phyloP scores from a whole-genome alignment of 331 rosid species.

The Telfairia occidentalis region DNA sequence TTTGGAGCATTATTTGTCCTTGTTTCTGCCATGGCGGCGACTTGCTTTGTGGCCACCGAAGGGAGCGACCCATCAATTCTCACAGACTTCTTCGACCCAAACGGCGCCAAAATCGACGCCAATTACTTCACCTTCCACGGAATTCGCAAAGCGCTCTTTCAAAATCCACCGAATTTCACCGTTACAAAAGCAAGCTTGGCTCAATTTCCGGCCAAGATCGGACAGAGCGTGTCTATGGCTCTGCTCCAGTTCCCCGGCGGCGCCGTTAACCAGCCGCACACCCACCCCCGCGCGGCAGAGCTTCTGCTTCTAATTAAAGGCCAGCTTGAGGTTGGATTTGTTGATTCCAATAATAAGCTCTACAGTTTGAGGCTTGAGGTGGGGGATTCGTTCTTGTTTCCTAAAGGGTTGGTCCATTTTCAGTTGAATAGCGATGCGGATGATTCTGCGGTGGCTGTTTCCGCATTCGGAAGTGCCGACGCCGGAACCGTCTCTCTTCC shows the following conservation, averaged over 20 bases:
- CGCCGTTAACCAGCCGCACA: constrained; percentile 15
- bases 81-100: constrained; percentile 26
- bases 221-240: constrained; percentile 50
- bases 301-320: constrained; percentile 15
- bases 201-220: constrained; percentile 37
- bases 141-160: constrained; percentile 9
- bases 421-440: constrained; percentile 13
- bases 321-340: constrained; percentile 22
- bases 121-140: constrained; percentile 45
- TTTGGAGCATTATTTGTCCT: background rate
- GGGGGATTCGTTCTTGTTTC: constrained; percentile 22
- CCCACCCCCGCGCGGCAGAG: constrained; percentile 20
- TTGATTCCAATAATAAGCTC: constrained; percentile 24
- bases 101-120: constrained; percentile 13
- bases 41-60: background rate
- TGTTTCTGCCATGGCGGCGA: background rate
- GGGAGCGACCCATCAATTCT: constrained; percentile 19
- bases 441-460: constrained; percentile 9
- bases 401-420: constrained; percentile 25
- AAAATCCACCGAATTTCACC: constrained; percentile 14
- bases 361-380: constrained; percentile 10
- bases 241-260: constrained; percentile 25
- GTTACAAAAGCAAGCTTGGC: constrained; percentile 22
- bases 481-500: constrained; percentile 4
- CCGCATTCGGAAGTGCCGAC: constrained; percentile 25